Base-by-base conservation (phyloP, 2,329 filamentous ascomycete species). In the Thelonectria olida region DNA sequence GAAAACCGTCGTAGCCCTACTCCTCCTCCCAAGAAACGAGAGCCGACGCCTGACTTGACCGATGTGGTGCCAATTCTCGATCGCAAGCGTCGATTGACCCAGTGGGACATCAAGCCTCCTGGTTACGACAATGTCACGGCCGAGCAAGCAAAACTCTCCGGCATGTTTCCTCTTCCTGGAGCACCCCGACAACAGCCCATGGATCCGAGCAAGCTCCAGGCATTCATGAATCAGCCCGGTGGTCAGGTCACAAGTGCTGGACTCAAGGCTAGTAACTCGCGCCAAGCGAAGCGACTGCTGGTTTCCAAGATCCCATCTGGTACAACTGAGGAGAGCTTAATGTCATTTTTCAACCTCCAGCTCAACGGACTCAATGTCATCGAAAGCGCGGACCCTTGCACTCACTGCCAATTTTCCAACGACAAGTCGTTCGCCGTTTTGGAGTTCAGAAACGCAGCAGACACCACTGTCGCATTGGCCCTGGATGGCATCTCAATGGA, bases 71-170 rank as follows among this genome's bases (percentile, higher is more conserved):
- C 93, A 4, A 84, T 99, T 61, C 82, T 93, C 65, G 90, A 95
- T 73, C 90, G 95, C 72, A 96, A 94, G 83, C 90, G 96, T 70
- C 91, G 96, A 61, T 82, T 99, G 83, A 98, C 94, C 34, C 96
- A 99, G 79, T 99, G 96, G 96, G 96, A 99, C 77, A 97, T 99
- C 78, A 99, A 99, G 81, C 96, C 96, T 6, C 92, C 93, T 15
- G 95, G 96, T 44, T 99, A 99, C 74, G 96, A 99, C 75, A 97
- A 96, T 78, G 95, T 99, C 67, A 97, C 96, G 2, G 93, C 96
- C 20, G 96, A 99, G 79, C 96, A 99, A 78, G 96, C 96, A 51
- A 99, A 99, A 83, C 85, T 99, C 44, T 99, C 96, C 68, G 91
- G 95, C 82, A 97, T 99, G 96, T 99, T 99, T 82, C 94, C 96